Base-by-base conservation (phyloP, 768 basidiomycete species). In the Suillus plorans region DNA sequence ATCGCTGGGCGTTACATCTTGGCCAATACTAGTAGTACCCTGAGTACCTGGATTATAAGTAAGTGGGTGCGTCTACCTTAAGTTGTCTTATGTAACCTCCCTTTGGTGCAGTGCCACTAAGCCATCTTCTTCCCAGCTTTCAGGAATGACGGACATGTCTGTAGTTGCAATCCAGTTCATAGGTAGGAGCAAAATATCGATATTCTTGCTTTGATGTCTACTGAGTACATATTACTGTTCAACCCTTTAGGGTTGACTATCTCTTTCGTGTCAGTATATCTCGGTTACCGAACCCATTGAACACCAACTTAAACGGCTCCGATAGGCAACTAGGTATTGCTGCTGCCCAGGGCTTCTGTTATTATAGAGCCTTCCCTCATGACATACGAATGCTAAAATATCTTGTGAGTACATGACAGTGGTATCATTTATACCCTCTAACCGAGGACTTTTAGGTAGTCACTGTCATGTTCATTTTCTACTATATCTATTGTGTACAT, bases 261-360 rank as follows among this genome's bases (percentile, higher is more conserved):
- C 22, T 58, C 57, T 25, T 39, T 39, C 12, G 25, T 20, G 57
- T 59, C 25, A 39, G 57, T 59, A 18, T 28, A 25, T 41, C 16
- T 18, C 14, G 13, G 39, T 42, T 20, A 18, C 34, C 9, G 18
- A 59, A 41, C 9, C 8, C 14, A 28, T 41, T 59, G 5, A 8
- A 28, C 8, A 16, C 16, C 4, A 16, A 18, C 50, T 52, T 28
- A 16, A 9, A 28, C 25, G 25, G 16, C 25, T 28, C 50, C 18
- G 25, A 39, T 60, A 63, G 63, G 39, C 42, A 61, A 44, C 58
- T 42, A n/a, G 63, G 63, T 36, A 22, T 45, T 22, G 37, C 42
- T 47, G 16, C n/a, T 16, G 20, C 18, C 14, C 63, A 63, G 25
- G 22, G 44, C 7, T 61, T 31, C 22, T 62, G 10, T 28, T 45